Conservation (phyloP, 1,284 basidiomycete genomes). For the Fomes fomentarius region DNA sequence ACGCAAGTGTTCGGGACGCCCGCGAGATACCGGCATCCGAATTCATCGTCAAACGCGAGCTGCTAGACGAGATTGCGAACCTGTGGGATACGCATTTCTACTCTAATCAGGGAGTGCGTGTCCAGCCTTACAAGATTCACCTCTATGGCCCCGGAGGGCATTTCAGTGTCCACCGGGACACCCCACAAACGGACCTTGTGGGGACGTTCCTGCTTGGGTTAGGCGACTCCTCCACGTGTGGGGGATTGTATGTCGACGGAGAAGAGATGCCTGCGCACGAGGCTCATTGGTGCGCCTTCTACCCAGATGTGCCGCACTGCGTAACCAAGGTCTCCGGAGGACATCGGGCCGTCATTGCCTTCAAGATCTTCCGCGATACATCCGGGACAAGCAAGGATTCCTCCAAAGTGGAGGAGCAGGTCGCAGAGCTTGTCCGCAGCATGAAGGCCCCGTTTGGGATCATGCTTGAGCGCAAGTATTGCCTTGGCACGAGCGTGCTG, state of each 20-base stretch:
- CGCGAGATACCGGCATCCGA: slow-evolving; percentile 32
- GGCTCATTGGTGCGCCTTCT: slow-evolving; percentile 39
- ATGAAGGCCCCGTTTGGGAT: slow-evolving; percentile 32
- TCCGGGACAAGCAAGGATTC: neutral
- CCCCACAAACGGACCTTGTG: slow-evolving; percentile 31
- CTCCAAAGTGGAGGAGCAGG: neutral
- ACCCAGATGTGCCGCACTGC: slow-evolving; percentile 41
- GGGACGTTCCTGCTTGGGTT: slow-evolving; percentile 24
- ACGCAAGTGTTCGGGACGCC: slow-evolving; percentile 29
- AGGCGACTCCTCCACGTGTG: slow-evolving; percentile 1
- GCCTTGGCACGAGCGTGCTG: slow-evolving; percentile 26
- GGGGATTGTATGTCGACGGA: slow-evolving; percentile 18
- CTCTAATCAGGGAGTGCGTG: slow-evolving; percentile 25
- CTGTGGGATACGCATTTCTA: slow-evolving; percentile 29
- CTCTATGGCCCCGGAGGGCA: slow-evolving; percentile 34
- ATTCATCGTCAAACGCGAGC: slow-evolving; percentile 27
- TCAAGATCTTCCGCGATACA: slow-evolving; percentile 36
- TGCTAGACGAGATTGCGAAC: slow-evolving; percentile 22
- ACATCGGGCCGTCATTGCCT: slow-evolving; percentile 36
- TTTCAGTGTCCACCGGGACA: slow-evolving; percentile 35
- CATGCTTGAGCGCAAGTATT: slow-evolving; percentile 32
- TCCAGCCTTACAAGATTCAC: slow-evolving; percentile 37
- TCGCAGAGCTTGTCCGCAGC: slow-evolving; percentile 13
- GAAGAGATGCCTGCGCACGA: slow-evolving; percentile 9
- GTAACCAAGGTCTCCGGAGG: slow-evolving; percentile 23